Conservation (phyloP, 2,329 filamentous ascomycete genomes). For the Apiospora malaysiana region DNA sequence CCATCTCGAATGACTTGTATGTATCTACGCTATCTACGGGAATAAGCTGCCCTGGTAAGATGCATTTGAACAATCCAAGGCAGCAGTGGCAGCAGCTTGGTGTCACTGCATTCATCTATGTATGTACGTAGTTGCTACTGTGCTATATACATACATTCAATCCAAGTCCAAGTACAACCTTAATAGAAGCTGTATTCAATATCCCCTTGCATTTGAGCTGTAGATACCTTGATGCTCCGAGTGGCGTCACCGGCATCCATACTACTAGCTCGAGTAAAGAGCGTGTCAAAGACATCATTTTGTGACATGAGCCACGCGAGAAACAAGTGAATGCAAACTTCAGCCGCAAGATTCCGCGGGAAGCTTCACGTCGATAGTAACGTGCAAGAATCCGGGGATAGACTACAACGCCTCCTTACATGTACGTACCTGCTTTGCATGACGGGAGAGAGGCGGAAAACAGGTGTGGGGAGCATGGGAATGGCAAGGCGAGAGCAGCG, state of each 20-base stretch:
- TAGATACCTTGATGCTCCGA: background rate
- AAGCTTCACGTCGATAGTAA: conserved; percentile 8
- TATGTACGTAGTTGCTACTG: background rate
- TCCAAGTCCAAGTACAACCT: background rate
- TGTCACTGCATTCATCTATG: too few species aligned
- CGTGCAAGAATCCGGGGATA: background rate
- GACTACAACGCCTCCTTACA: background rate
- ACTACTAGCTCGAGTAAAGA: background rate
- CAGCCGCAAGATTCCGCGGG: conserved; percentile 3
- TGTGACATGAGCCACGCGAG: too few species aligned
- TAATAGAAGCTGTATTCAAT: background rate
- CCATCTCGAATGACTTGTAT: background rate
- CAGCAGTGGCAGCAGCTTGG: background rate
- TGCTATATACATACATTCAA: background rate
- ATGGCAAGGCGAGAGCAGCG: background rate
- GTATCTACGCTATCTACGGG: too few species aligned
- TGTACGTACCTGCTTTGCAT: conserved; percentile 6
- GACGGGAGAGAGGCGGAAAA: background rate
- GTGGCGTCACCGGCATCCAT: background rate
- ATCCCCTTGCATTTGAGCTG: background rate
- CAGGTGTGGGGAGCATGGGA: conserved; percentile 1
- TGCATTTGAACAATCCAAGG: background rate
- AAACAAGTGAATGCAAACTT: too few species aligned
- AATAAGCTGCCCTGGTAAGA: too few species aligned
- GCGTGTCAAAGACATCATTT: background rate